Evolutionary conservation across 495 filamentous ascomycete genomes (phyloP), one percentile per base, ranked within the genome.

Genomic region (Tuber indicum): DNA sequence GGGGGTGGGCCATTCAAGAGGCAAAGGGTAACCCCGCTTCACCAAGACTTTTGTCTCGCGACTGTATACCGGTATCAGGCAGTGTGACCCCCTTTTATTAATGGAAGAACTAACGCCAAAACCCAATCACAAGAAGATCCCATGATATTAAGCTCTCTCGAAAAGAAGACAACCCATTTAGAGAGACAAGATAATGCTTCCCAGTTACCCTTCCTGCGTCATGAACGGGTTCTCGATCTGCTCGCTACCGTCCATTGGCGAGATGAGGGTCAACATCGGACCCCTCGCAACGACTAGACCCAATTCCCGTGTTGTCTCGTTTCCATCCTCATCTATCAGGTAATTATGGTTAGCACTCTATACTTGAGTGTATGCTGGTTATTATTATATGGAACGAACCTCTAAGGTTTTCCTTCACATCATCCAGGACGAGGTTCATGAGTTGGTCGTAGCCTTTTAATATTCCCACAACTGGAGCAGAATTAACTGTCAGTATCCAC

Each of bases 391-490:
- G 66, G 36, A 42, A 80, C 88, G 78, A 81, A 97, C 95, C 95
- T 86, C 92, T 88, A 85, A 97, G 88, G 39, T 90, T 86, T 84
- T 99, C 96, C 85, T 96, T 91, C 36, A 96, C 94, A 74, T 98
- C 93, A 82, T 98, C 96, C 72, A 99, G 87, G 36, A 99, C 96
- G 74, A 99, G 86, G 84, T 98, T 99, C 95, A 98, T 98, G 49
- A 99, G 87, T 81, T 95, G 94, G 82, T 99, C 96, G 81, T 93
- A 97, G 71, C 96, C 96, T 83, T 98, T 99, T 16, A 99, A 88
- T 8, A 89, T 91, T 71, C 96, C 96, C 17, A 89, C 90, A 16
- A 97, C 96, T 98, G 74, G 47, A 70, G 5, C 46, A 62, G 39
- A 72, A 71, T 74, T 79, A 45, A 49, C 45, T n/a, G 21, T n/a